Base-by-base conservation (phyloP, 2,329 filamentous ascomycete genomes). In the Fusarium nurragi region DNA sequence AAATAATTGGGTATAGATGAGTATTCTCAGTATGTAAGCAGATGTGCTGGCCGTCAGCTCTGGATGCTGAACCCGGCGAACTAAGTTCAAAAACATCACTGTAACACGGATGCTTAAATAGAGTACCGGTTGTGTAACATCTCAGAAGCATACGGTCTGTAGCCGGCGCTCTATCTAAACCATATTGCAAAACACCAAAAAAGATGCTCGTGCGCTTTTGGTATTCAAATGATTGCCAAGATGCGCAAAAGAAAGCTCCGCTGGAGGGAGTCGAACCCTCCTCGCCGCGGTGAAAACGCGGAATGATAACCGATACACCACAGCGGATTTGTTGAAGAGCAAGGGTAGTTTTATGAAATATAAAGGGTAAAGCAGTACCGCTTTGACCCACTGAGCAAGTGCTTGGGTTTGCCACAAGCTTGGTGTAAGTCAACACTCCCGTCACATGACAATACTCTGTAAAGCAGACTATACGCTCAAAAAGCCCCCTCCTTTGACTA, bases 221-320 rank as follows among this genome's bases (percentile, higher is more conserved):
- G 25, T 26, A 26, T 26, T 3, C 11, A 9, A 30, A 13, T 30
- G 14, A 30, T 30, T 30, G 26, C 13, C 26, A 30, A 30, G 14
- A 30, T 13, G 14, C 7, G 5, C 5, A 14, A 30, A 30, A 30
- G 5, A 6, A 30, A 14, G 13, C 64, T 67, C 64, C 64, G 64
- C 43, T 65, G 56, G 51, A 44, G 64, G 64, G 64, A 67, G 40
- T 67, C 60, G 64, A 67, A 67, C 64, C 64, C 64, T 47, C 51
- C 60, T 60, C 64, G 60, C 64, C 64, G 64, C 64, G 64, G 64
- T 67, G 64, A 67, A 67, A 67, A 67, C 64, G 64, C 64, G 64
- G 64, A 51, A 67, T 68, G 64, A 50, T 67, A 65, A 54, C 64
- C 64, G 64, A 64, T 67, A 67, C 64, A 67, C 64, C 60, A 67